Base-by-base conservation (phyloP, 2,329 filamentous ascomycete genomes). In the Apiospora arundinis region DNA sequence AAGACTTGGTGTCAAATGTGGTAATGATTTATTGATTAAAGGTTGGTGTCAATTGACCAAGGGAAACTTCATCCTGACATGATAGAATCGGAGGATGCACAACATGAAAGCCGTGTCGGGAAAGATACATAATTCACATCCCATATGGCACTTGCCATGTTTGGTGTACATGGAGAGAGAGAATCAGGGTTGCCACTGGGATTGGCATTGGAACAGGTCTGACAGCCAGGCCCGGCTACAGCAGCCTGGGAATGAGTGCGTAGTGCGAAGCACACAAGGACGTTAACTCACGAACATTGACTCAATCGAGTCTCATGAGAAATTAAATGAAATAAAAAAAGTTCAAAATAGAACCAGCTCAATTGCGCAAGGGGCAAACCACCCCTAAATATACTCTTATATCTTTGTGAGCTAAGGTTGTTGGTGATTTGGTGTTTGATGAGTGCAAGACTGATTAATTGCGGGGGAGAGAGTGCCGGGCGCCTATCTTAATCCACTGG, bases 11-110 rank as follows among this genome's bases (percentile, higher is more conserved):
- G 49, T 32, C 49, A 32, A 25, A 21, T 25, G 18, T 23, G 56
- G 37, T 40, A 21, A 63, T 63, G 56, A 40, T 63, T 63, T 63
- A 40, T 63, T 40, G 32, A 63, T n/a, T 23, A 37, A 63, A 40
- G 32, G 5, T 37, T 11, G 52, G 52, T 32, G 49, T 23, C 32
- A 40, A 40, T 63, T 40, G 32, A 5, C 18, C 9, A 14, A 63
- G 8, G 18, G 28, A 28, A 60, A 60, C 42, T 45, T 45, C 12
- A 4, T 16, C 42, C 11, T 45, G 32, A 4, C 21, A 32, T 21
- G 1, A 37, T 11, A 4, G 3, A 21, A 21, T 28, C 16, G 25
- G 16, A 60, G 32, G 6, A 60, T 60, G 28, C 4, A 1, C 25
- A 28, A 60, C 16, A 60, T 9, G 52, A 37, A 32, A 60, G 7